Evolutionary conservation across 2,329 filamentous ascomycete species (phyloP).

Genomic region (Zasmidium cellare): DNA sequence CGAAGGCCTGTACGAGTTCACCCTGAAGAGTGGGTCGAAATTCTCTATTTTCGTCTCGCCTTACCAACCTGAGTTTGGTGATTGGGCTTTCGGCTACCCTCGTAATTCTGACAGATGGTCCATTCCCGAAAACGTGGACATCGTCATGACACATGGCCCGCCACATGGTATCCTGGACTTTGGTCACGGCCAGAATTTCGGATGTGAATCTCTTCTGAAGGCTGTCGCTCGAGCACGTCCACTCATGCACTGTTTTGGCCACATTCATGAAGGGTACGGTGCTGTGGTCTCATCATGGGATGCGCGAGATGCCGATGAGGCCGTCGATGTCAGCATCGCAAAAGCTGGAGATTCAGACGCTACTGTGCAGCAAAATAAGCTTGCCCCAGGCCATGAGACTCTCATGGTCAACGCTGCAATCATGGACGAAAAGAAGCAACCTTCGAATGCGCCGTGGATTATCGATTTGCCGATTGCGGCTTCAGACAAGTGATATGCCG

Average conservation of each 20-base stretch:
- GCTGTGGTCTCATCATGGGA: conserved; percentile 8
- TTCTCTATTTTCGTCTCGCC: conserved; percentile 54
- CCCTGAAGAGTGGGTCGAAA: conserved; percentile 46
- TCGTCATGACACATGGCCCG: conserved; percentile 42
- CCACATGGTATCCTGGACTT: conserved; percentile 29
- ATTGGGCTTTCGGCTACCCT: conserved; percentile 57
- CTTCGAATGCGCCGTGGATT: conserved; percentile 54
- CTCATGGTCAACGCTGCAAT: conserved; percentile 60
- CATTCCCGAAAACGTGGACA: conserved; percentile 29
- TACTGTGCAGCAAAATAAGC: background rate
- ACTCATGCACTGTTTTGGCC: conserved; percentile 59
- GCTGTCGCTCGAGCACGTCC: conserved; percentile 53
- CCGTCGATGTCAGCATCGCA: background rate
- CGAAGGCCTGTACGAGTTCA: conserved; percentile 51
- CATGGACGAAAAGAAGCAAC: conserved; percentile 50
- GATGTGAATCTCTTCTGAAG: conserved; percentile 54
- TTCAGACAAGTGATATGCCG: no score
- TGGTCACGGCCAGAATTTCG: conserved; percentile 26
- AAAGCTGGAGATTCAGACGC: background rate
- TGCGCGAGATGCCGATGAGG: background rate
- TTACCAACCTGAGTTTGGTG: conserved; percentile 53
- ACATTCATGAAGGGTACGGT: conserved; percentile 53
- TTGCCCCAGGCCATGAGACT: conserved; percentile 48
- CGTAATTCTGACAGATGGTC: conserved; percentile 42
- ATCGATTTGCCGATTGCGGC: conserved; percentile 44